phyloP scores from a whole-genome alignment of 495 filamentous ascomycete species.

The Tuber magnatum region DNA sequence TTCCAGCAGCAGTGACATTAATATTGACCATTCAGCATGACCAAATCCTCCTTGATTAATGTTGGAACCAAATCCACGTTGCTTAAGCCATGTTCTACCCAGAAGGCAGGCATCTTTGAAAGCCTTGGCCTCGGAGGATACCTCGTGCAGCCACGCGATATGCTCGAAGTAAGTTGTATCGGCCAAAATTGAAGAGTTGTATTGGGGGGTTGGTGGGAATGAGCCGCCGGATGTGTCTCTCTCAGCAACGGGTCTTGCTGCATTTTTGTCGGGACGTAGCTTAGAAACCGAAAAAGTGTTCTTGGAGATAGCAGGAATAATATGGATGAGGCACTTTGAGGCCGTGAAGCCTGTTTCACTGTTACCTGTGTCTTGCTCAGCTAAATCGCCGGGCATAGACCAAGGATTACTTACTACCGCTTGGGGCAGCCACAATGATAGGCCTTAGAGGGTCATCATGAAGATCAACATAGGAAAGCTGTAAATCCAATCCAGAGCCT shows the following conservation, averaged over 20 bases:
- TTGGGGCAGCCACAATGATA: constrained; percentile 54
- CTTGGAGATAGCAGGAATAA: constrained; percentile 64
- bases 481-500: constrained; percentile 42
- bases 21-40: constrained; percentile 76
- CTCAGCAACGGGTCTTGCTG: constrained; percentile 53
- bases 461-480: constrained; percentile 32
- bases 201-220: constrained; percentile 64
- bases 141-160: constrained; percentile 60
- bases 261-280: constrained; percentile 61
- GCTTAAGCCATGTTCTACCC: constrained; percentile 79
- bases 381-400: not conserved
- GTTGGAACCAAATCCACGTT: constrained; percentile 66
- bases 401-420: constrained; percentile 21
- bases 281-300: constrained; percentile 60
- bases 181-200: constrained; percentile 77
- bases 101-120: constrained; percentile 79
- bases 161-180: constrained; percentile 67
- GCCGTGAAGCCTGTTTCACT: constrained; percentile 36
- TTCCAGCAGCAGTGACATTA: constrained; percentile 74
- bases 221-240: constrained; percentile 40
- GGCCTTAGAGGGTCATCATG: constrained; percentile 75
- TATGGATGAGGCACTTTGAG: constrained; percentile 58
- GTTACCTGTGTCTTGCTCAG: constrained; percentile 16
- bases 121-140: constrained; percentile 58
- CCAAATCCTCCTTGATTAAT: constrained; percentile 80